Percentiles rank a stretch among this genome's conserved stretches.
Evolutionary conservation across 1,284 basidiomycete genomes (phyloP).

Genomic region (Apiotrichum sp.): DNA sequence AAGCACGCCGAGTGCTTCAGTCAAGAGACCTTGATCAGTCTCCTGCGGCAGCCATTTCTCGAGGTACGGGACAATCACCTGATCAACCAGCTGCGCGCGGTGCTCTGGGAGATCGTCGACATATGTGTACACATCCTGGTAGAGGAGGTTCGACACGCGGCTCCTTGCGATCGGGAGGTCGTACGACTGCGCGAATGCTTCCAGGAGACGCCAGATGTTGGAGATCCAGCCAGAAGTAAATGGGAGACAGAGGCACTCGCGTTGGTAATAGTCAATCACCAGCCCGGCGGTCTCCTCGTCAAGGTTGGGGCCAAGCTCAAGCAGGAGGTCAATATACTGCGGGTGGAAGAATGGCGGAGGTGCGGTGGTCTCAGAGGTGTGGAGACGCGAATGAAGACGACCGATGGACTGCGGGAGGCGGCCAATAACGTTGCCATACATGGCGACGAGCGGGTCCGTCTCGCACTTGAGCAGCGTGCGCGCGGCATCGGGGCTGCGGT

Average conservation of each 20-base stretch:
- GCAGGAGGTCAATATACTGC: slow-evolving; percentile 42
- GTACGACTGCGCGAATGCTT: slow-evolving; percentile 42
- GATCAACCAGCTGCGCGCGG: slow-evolving; percentile 41
- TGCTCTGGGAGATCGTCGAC: slow-evolving; percentile 45
- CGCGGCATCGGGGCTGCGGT: not conserved
- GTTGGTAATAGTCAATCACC: slow-evolving; percentile 49
- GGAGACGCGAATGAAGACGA: slow-evolving; percentile 24
- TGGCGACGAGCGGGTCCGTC: slow-evolving; percentile 14
- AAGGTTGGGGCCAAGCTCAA: slow-evolving; percentile 43
- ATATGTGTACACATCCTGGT: slow-evolving; percentile 45
- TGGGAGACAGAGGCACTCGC: slow-evolving; percentile 48
- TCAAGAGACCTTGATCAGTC: slow-evolving; percentile 39
- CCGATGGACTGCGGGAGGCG: slow-evolving; percentile 37
- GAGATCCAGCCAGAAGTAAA: slow-evolving; percentile 49
- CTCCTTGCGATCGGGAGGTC: slow-evolving; percentile 31
- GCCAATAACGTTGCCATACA: slow-evolving; percentile 27
- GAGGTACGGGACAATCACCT: slow-evolving; percentile 48
- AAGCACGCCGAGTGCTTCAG: slow-evolving; percentile 39
- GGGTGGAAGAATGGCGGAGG: slow-evolving; percentile 32
- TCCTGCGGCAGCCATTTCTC: slow-evolving; percentile 44
- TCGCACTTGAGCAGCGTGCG: slow-evolving; percentile 5
- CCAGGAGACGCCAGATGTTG: slow-evolving; percentile 47
- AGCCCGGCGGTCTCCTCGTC: slow-evolving; percentile 43
- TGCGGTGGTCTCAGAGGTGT: slow-evolving; percentile 1
- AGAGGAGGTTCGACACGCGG: slow-evolving; percentile 41